phyloP scores from a whole-genome alignment of 2,329 filamentous ascomycete species.

The Colletotrichum higginsianum region DNA sequence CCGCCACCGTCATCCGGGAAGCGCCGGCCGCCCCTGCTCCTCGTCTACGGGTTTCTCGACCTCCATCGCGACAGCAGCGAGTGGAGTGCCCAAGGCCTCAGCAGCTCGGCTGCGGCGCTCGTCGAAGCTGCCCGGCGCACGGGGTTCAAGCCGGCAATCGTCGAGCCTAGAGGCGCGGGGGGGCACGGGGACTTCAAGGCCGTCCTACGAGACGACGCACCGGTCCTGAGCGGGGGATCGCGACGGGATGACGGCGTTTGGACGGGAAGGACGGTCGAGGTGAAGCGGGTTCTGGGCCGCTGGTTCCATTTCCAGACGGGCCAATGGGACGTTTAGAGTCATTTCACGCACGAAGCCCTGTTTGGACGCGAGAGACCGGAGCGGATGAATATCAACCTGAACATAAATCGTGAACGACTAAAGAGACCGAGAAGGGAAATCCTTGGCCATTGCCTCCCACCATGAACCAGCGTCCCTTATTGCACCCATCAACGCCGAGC shows the following conservation, averaged over 20 bases:
- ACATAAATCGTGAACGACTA: too few relatives aligned
- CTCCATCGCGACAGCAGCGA: slow-evolving; percentile 79
- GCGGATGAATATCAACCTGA: background rate
- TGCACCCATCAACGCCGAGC: slow-evolving; percentile 55
- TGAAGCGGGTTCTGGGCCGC: slow-evolving; percentile 70
- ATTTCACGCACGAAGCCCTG: background rate
- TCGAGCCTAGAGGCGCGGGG: slow-evolving; percentile 59
- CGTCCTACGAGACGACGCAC: slow-evolving; percentile 68
- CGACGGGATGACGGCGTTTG: slow-evolving; percentile 67
- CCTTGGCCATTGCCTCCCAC: slow-evolving; percentile 3
- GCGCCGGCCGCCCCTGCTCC: slow-evolving; percentile 60
- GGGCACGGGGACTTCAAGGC: slow-evolving; percentile 51
- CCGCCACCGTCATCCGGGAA: slow-evolving; percentile 27
- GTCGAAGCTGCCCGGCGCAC: slow-evolving; percentile 71
- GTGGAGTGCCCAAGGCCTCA: slow-evolving; percentile 82
- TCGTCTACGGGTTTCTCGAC: slow-evolving; percentile 76
- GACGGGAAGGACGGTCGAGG: slow-evolving; percentile 71
- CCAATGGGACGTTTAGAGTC: slow-evolving; percentile 49
- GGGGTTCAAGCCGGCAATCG: slow-evolving; percentile 60
- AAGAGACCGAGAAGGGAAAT: background rate
- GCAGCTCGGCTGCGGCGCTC: slow-evolving; percentile 72
- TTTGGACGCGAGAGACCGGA: background rate
- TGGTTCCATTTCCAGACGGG: slow-evolving; percentile 74
- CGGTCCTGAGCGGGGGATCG: slow-evolving; percentile 72
- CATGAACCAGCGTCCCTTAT: slow-evolving; percentile 5